Conservation (phyloP, 2,329 filamentous ascomycete species). For the Fusarium illudens region DNA sequence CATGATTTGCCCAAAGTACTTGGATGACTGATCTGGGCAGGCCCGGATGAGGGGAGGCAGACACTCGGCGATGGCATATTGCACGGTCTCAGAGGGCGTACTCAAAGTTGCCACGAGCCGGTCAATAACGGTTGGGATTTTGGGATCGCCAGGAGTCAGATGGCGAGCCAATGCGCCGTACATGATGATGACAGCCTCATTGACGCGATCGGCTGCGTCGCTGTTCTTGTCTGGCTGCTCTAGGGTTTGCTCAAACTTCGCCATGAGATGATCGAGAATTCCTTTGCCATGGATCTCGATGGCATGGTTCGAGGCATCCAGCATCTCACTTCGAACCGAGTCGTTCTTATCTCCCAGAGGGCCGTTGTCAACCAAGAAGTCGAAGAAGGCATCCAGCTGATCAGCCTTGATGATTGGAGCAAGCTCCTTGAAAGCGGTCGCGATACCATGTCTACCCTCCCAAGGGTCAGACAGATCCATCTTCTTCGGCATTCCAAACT, state of each 20-base stretch:
- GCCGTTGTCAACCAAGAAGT: conserved; percentile 85
- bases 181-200: conserved; percentile 96
- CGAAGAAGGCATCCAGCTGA: conserved; percentile 79
- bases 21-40: conserved; percentile 77
- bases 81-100: conserved; percentile 95
- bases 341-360: conserved; percentile 85
- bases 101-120: conserved; percentile 86
- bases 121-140: conserved; percentile 87
- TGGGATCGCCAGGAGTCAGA: conserved; percentile 82
- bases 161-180: conserved; percentile 94
- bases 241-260: conserved; percentile 87
- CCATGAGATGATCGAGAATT: conserved; percentile 90
- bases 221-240: conserved; percentile 84
- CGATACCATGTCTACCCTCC: conserved; percentile 90
- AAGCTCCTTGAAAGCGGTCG: conserved; percentile 85
- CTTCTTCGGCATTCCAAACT: conserved; percentile 94
- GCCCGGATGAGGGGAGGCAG: conserved; percentile 89
- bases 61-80: conserved; percentile 95
- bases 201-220: conserved; percentile 85
- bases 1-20: conserved; percentile 82
- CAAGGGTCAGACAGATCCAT: conserved; percentile 87
- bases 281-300: conserved; percentile 83
- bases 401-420: conserved; percentile 72
- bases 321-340: conserved; percentile 86
- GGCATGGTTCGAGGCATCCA: conserved; percentile 84